phyloP scores from a whole-genome alignment of 2,329 filamentous ascomycete genomes.

The Emmonsia crescens region DNA sequence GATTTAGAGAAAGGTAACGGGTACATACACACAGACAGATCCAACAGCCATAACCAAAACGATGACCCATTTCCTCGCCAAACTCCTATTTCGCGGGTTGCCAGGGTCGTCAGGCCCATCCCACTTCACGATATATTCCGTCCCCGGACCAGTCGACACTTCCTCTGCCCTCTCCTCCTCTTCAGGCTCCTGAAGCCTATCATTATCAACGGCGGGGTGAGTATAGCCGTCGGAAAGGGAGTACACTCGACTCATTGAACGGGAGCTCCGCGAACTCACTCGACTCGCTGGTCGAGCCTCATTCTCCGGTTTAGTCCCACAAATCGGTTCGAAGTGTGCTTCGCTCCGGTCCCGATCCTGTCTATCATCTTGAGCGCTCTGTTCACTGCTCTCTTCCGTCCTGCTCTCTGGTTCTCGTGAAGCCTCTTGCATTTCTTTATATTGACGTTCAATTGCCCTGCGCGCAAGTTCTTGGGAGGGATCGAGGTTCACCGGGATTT shows the following conservation, averaged over 20 bases:
- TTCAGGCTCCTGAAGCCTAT: conserved; percentile 15
- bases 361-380: neutral
- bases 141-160: conserved; percentile 21
- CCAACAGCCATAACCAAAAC: conserved; percentile 62
- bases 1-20: conserved; percentile 1
- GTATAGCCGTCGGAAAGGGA: conserved; percentile 12
- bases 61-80: conserved; percentile 65
- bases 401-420: neutral
- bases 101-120: conserved; percentile 62
- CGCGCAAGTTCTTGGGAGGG: no score
- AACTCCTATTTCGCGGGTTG: conserved; percentile 60
- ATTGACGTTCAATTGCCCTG: neutral
- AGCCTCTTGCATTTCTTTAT: neutral
- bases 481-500: neutral
- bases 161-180: conserved; percentile 16
- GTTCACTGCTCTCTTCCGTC: neutral
- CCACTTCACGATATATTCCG: conserved; percentile 60
- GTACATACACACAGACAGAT: conserved; percentile 73
- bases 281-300: neutral
- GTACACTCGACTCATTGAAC: conserved; percentile 6
- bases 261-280: conserved; percentile 4
- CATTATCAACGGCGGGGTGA: conserved; percentile 16
- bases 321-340: conserved; percentile 5
- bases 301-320: neutral
- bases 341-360: neutral